These are phyloP conservation scores for Aleurites moluccanus DNA, from an alignment of 441 rosid genomes.

Conservation along the genomic window DNA sequence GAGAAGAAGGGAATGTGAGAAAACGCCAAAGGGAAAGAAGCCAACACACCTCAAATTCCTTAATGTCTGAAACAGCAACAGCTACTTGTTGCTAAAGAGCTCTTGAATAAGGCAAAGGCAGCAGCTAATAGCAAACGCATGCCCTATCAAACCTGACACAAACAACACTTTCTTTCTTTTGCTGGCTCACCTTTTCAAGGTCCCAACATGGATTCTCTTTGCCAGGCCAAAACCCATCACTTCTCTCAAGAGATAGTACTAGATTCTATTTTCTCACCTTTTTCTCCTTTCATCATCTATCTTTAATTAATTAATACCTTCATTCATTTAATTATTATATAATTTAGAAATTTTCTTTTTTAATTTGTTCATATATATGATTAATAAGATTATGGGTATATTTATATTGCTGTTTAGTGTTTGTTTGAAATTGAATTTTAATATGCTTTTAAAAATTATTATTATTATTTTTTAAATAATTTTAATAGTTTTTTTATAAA, in stretches of 20 bases:
- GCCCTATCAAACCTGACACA: conserved; percentile 39
- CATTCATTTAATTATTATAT: too few species aligned
- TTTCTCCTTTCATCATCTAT: conserved; percentile 20
- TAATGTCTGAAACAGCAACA: conserved; percentile 24
- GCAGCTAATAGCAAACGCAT: conserved; percentile 27
- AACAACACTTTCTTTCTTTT: neutral
- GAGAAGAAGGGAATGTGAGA: conserved; percentile 23
- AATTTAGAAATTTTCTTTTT: too few species aligned
- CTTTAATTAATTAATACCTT: neutral
- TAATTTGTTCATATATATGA: too few species aligned
- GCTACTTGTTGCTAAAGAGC: conserved; percentile 9
- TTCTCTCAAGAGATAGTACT: conserved; percentile 47
- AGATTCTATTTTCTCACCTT: conserved; percentile 38
- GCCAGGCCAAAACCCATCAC: conserved; percentile 48
- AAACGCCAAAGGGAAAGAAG: conserved; percentile 34
- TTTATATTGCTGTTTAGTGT: too few species aligned
- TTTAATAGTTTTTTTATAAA: too few species aligned
- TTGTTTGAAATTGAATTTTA: too few species aligned
- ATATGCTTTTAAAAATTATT: too few species aligned
- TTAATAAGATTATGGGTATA: too few species aligned
- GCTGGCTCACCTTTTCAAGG: conserved; percentile 48
- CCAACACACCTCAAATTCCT: conserved; percentile 22
- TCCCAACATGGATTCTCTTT: conserved; percentile 49
- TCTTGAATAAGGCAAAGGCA: neutral
- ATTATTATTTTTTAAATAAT: too few species aligned